These are phyloP conservation scores for Mortierella polycephala DNA, from an alignment of 371 early-diverging fungal genomes.

Conservation along the genomic window DNA sequence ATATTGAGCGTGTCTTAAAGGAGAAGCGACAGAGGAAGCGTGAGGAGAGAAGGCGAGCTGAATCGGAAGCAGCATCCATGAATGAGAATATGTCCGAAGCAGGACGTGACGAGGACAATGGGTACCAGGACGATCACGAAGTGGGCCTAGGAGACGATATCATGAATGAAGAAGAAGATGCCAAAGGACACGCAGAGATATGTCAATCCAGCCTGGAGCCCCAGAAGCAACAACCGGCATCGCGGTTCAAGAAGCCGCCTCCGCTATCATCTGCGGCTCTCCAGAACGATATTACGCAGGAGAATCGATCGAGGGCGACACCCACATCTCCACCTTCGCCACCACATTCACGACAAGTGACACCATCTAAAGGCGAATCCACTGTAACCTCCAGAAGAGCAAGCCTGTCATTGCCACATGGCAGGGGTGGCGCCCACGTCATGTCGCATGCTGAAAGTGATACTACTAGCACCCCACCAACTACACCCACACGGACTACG, in stretches of 20 bases:
- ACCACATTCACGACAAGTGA: constrained; percentile 33
- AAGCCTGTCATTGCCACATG: constrained; percentile 5
- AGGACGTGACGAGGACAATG: constrained; percentile 5
- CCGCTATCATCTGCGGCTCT: background rate
- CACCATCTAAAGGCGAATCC: constrained; percentile 17
- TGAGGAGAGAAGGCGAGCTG: constrained; percentile 14
- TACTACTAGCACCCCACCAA: constrained; percentile 30
- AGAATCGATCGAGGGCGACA: background rate
- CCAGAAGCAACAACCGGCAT: background rate
- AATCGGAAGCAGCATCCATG: constrained; percentile 13
- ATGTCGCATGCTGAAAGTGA: constrained; percentile 2
- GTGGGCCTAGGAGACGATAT: background rate
- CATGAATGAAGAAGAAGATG: background rate
- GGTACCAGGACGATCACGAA: constrained; percentile 5
- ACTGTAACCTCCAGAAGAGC: constrained; percentile 1
- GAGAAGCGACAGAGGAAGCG: constrained; percentile 38
- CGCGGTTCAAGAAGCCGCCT: background rate
- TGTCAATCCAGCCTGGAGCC: no score
- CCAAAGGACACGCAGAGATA: background rate
- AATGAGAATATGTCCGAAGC: background rate
- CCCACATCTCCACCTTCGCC: constrained; percentile 33
- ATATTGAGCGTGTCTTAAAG: constrained; percentile 40
- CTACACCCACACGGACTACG: constrained; percentile 28
- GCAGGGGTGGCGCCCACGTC: background rate
- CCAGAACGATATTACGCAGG: background rate